These are phyloP conservation scores for Claviceps citrina DNA, from an alignment of 2,329 filamentous ascomycete genomes.

Conservation along the genomic window DNA sequence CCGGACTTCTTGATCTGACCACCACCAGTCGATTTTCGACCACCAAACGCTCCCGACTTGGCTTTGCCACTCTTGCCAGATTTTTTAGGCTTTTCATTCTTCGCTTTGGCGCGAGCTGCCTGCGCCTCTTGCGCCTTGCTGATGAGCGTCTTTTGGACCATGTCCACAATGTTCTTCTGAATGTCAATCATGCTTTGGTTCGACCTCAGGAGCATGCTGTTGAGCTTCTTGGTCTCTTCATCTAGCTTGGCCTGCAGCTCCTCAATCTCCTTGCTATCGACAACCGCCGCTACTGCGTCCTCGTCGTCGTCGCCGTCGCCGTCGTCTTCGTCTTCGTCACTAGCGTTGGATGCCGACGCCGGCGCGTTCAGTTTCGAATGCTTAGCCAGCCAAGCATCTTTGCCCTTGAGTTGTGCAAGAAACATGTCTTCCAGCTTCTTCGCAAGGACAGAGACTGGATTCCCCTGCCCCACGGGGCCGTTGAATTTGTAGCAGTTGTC, in stretches of 20 bases:
- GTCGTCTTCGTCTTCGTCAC: conserved; percentile 57
- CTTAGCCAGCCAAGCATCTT: conserved; percentile 64
- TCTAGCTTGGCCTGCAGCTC: conserved; percentile 35
- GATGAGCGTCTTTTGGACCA: conserved; percentile 57
- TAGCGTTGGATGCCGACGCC: conserved; percentile 48
- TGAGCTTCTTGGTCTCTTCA: conserved; percentile 44
- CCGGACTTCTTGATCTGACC: conserved; percentile 21
- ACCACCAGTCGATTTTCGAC: conserved; percentile 29
- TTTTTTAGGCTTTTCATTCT: conserved; percentile 45
- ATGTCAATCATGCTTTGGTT: conserved; percentile 38
- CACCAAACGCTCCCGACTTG: conserved; percentile 19
- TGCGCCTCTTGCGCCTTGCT: conserved; percentile 52
- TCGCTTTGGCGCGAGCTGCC: conserved; percentile 30
- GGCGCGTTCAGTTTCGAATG: conserved; percentile 43
- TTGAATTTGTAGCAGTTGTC: conserved; percentile 91
- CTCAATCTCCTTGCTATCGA: conserved; percentile 29
- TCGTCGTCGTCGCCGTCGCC: conserved; percentile 45
- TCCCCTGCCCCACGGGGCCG: conserved; percentile 36
- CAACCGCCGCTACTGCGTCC: conserved; percentile 25
- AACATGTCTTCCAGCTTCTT: conserved; percentile 62
- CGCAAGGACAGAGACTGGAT: conserved; percentile 58
- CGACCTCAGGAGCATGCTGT: conserved; percentile 34
- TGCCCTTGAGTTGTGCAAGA: conserved; percentile 58
- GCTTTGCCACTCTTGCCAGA: conserved; percentile 43
- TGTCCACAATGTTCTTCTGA: conserved; percentile 44